Evolutionary conservation across 306 rosid genomes (phyloP).

Genomic region (Geum urbanum): DNA sequence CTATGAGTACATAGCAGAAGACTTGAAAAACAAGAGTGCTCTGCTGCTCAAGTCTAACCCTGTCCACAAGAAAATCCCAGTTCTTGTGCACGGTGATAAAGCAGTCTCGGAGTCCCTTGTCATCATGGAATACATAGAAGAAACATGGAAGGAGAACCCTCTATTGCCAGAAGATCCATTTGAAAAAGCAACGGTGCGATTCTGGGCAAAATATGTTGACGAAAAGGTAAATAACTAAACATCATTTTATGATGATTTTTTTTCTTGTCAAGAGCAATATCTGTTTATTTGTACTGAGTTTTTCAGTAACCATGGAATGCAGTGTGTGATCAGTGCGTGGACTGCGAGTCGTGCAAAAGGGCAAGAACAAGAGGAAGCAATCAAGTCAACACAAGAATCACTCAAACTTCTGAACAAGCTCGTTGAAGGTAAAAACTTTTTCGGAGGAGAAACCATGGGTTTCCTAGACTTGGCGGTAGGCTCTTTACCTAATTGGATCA

Average conservation of each 20-base stretch:
- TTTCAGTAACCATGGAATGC: neutral
- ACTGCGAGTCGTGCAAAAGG: constrained; percentile 42
- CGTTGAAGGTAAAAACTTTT: constrained; percentile 41
- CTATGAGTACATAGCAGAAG: constrained; percentile 36
- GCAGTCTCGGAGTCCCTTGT: constrained; percentile 47
- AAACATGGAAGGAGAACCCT: constrained; percentile 37
- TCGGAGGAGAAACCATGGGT: constrained; percentile 52
- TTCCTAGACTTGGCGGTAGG: constrained; percentile 46
- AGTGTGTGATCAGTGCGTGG: constrained; percentile 53
- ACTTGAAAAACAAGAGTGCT: constrained; percentile 40
- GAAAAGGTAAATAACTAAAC: constrained; percentile 30
- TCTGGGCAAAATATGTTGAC: constrained; percentile 24
- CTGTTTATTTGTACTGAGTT: neutral
- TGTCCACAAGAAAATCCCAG: constrained; percentile 51
- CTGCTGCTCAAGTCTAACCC: constrained; percentile 51
- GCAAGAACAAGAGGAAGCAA: constrained; percentile 41
- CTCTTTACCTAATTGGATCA: constrained; percentile 47
- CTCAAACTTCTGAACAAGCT: constrained; percentile 40
- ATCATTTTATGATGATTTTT: neutral
- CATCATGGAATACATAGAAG: constrained; percentile 54
- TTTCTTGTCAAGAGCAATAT: neutral
- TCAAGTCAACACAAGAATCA: constrained; percentile 45
- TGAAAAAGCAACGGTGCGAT: constrained; percentile 12
- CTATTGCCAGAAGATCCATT: constrained; percentile 26
- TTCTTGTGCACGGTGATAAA: constrained; percentile 44